These are phyloP conservation scores for Phyllosticta capitalensis DNA, from an alignment of 2,329 filamentous ascomycete genomes.

Conservation along the genomic window DNA sequence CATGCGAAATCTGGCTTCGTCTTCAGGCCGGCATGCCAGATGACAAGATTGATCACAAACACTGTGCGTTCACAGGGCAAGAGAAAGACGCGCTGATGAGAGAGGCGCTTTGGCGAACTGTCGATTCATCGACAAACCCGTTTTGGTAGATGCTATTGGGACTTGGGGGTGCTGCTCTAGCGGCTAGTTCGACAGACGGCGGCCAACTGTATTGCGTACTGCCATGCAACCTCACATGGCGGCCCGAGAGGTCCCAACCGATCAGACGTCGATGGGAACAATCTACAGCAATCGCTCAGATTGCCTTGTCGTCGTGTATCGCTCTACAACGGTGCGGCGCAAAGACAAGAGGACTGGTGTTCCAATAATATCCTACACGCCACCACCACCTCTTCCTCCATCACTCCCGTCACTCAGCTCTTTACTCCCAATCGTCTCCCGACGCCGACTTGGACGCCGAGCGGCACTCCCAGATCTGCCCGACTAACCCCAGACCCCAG, in stretches of 20 bases:
- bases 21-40: background rate
- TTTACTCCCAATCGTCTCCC: no score
- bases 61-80: background rate
- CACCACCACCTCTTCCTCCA: background rate
- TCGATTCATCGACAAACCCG: background rate
- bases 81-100: background rate
- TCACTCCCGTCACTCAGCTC: no score
- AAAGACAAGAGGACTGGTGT: background rate
- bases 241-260: background rate
- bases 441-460: no score
- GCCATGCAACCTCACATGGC: background rate
- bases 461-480: background rate
- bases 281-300: background rate
- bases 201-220: background rate
- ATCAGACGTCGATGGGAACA: background rate
- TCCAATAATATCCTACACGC: background rate
- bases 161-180: background rate
- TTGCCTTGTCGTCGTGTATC: background rate
- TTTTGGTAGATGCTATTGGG: background rate
- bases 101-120: background rate
- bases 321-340: background rate
- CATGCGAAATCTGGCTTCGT: background rate
- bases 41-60: background rate
- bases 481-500: background rate
- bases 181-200: background rate